phyloP scores from a whole-genome alignment of 495 filamentous ascomycete species.

The Xanthoparmelia taractica region DNA sequence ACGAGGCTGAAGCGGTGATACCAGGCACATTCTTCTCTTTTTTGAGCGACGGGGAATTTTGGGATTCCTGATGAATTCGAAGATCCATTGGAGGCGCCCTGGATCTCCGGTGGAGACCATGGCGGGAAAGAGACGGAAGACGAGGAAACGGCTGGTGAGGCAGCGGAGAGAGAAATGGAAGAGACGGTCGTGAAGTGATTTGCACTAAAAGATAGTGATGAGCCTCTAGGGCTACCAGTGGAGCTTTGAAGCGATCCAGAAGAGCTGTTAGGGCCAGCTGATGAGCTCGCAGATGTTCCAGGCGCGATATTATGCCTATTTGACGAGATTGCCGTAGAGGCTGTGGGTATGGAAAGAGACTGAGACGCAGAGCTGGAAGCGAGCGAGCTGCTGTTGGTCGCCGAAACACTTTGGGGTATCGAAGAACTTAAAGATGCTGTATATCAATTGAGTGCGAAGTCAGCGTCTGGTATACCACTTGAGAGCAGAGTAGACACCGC shows the following conservation, averaged over 20 bases:
- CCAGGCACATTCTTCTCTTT: background rate
- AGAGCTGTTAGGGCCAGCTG: background rate
- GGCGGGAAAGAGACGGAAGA: background rate
- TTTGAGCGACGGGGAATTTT: background rate
- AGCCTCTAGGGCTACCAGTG: background rate
- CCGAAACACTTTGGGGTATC: background rate
- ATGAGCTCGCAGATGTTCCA: background rate
- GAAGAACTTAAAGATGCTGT: background rate
- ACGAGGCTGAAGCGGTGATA: background rate
- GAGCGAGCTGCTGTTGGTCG: background rate
- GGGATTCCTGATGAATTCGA: background rate
- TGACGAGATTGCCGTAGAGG: background rate
- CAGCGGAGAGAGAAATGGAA: background rate
- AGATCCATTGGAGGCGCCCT: background rate
- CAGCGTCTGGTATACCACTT: background rate
- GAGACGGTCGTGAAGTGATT: background rate
- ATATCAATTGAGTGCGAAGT: background rate
- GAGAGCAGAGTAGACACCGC: background rate
- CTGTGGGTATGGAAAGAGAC: background rate
- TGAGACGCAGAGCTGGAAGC: background rate
- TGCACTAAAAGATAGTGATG: background rate
- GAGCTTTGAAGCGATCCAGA: background rate
- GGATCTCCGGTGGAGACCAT: background rate
- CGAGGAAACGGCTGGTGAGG: background rate
- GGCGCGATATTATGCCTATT: background rate